Percentiles rank a stretch among this genome's conserved stretches.
Evolutionary conservation across 192 early-diverging fungal genomes (phyloP).

Genomic region (Pilobolus umbonatus): DNA sequence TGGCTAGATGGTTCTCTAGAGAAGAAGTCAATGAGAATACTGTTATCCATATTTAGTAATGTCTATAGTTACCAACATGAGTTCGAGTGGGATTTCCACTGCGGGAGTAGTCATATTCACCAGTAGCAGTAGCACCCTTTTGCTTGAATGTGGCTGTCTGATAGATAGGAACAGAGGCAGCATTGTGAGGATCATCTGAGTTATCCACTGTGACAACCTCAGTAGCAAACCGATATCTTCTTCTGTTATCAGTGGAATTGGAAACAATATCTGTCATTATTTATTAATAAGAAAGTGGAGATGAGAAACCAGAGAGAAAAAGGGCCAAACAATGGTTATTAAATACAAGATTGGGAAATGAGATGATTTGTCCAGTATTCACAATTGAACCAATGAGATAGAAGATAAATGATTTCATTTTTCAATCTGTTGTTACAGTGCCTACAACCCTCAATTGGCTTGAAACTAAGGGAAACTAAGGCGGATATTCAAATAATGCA

Average conservation of each 20-base stretch:
- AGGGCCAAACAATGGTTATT: background rate
- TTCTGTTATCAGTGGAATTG: conserved; percentile 20
- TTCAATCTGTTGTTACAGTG: no score
- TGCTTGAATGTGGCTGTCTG: conserved; percentile 98
- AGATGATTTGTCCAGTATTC: background rate
- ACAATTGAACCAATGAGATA: conserved; percentile 1
- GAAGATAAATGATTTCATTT: conserved; percentile 5
- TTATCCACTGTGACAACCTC: conserved; percentile 73
- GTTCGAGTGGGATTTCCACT: conserved; percentile 97
- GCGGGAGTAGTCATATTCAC: conserved; percentile 93
- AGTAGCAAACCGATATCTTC: conserved; percentile 66
- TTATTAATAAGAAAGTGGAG: background rate
- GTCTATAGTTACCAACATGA: conserved; percentile 58
- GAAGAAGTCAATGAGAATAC: background rate
- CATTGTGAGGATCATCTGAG: conserved; percentile 82
- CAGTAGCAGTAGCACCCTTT: conserved; percentile 67
- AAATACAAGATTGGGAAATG: background rate
- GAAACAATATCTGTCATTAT: conserved; percentile 1
- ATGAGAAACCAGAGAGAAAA: conserved; percentile 10
- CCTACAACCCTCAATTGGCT: no score
- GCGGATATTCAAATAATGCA: no score
- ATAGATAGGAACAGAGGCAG: conserved; percentile 94
- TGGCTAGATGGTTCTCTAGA: conserved; percentile 85
- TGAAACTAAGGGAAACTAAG: no score
- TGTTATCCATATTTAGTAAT: background rate